Evolutionary conservation across 2,329 filamentous ascomycete species (phyloP), one percentile per base, ranked within the genome.

Genomic region (Fusarium solani-melongenae): DNA sequence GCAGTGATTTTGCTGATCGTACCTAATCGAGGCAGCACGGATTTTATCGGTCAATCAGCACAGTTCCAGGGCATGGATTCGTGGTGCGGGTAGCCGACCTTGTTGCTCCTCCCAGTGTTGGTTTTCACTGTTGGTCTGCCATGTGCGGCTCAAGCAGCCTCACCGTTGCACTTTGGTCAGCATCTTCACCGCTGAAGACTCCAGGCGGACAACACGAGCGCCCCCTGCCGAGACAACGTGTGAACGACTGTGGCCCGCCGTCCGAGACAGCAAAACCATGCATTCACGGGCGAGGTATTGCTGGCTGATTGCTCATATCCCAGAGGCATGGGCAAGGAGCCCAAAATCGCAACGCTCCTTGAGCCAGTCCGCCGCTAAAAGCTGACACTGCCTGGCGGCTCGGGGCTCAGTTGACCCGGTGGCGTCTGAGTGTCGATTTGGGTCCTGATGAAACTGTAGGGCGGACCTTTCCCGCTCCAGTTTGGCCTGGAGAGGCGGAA

Each of bases 131-230:
- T 8, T 57, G 31, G 59, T 56, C 27, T 62, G 33, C 34, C 39
- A 29, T 51, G 41, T 57, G 34, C 34, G 36, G 57, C 56, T 44
- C 62, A 55, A 55, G 17, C 36, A 56, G 15, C 51, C 41, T 69
- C 53, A 34, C 36, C 36, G 49, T 36, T 66, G 34, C 29, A 14
- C 34, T 59, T n/a, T 36, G 24, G 53, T 33, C 49, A 38, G 60
- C 58, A 46, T 72, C 15, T 44, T 73, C 70, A 71, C 70, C 70
- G 62, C 70, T 55, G 36, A 41, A 51, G 27, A 72, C 34, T 41
- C 29, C 29, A 22, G n/a, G 31, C 8, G 17, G 41, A 38, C 49
- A 39, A 49, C 57, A 60, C 20, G 22, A 14, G 55, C 44, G 63
- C 27, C 61, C 67, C 60, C 60, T 65, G 44, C 55, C 36, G 69